phyloP scores from a whole-genome alignment of 345 rosid species.

The Lenwebbia sp. region DNA sequence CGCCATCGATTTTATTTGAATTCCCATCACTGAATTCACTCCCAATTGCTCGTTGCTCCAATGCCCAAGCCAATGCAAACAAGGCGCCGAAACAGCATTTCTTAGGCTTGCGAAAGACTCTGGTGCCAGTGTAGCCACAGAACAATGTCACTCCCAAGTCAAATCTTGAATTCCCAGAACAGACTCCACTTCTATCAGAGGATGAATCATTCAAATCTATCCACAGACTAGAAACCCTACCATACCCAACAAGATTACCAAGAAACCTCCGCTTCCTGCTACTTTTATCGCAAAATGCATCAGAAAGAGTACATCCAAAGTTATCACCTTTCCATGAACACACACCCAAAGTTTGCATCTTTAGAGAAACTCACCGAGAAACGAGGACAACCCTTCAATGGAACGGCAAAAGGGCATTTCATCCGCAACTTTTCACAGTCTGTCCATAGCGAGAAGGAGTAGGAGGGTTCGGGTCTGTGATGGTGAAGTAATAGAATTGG shows the following conservation, averaged over 20 bases:
- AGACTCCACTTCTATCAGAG: conserved; percentile 4
- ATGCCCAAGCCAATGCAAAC: conserved; percentile 41
- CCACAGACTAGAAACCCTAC: conserved; percentile 15
- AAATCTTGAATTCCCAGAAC: conserved; percentile 13
- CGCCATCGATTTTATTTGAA: background rate
- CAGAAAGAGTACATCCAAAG: conserved; percentile 6
- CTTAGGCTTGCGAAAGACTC: conserved; percentile 3
- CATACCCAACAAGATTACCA: conserved; percentile 8
- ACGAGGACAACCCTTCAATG: conserved; percentile 11
- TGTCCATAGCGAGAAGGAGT: background rate
- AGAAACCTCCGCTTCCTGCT: conserved; percentile 9
- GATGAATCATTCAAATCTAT: conserved; percentile 20
- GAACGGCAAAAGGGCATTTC: conserved; percentile 3
- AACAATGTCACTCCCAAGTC: conserved; percentile 9
- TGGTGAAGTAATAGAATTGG: background rate
- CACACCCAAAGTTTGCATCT: conserved; percentile 65
- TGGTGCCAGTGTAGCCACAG: background rate
- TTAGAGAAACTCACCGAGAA: conserved; percentile 7
- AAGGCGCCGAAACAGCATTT: conserved; percentile 15
- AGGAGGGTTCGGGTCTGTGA: background rate
- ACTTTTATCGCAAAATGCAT: background rate
- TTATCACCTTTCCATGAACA: conserved; percentile 41
- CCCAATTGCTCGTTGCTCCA: conserved; percentile 41
- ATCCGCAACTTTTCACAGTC: background rate
- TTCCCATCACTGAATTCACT: conserved; percentile 8